phyloP scores from a whole-genome alignment of 148 eudicot genomes.

The Cornus florida region DNA sequence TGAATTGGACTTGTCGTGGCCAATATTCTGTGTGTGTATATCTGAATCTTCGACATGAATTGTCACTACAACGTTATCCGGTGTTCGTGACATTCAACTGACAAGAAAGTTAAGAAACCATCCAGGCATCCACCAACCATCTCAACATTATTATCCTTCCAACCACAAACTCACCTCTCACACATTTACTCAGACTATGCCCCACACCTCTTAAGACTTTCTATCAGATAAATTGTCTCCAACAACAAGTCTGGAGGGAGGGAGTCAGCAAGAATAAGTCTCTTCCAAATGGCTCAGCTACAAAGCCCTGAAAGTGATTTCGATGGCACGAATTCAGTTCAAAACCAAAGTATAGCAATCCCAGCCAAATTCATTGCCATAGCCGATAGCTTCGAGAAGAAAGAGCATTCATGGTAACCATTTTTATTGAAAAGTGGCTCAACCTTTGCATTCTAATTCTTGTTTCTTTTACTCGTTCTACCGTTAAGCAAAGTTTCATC shows the following conservation, averaged over 20 bases:
- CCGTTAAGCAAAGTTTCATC: neutral
- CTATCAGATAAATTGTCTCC: neutral
- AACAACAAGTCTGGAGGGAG: neutral
- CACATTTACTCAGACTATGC: slow-evolving; percentile 18
- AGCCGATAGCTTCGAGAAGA: slow-evolving; percentile 43
- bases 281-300: slow-evolving; percentile 17
- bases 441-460: neutral
- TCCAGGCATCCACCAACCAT: slow-evolving; percentile 25
- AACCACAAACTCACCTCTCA: slow-evolving; percentile 26
- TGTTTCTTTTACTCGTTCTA: neutral
- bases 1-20: neutral
- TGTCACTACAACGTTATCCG: slow-evolving; percentile 1
- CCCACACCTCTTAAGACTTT: slow-evolving; percentile 8
- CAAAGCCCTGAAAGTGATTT: slow-evolving; percentile 22
- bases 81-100: slow-evolving; percentile 12
- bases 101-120: slow-evolving; percentile 1
- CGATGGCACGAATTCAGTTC: slow-evolving; percentile 17
- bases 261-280: slow-evolving; percentile 16
- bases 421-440: too few relatives aligned
- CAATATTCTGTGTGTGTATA: neutral
- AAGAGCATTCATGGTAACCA: slow-evolving; percentile 53
- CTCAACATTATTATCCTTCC: slow-evolving; percentile 8
- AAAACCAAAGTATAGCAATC: slow-evolving; percentile 25
- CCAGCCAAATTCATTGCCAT: slow-evolving; percentile 24
- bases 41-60: neutral